Evolutionary conservation across 2,329 filamentous ascomycete species (phyloP), one percentile per base, ranked within the genome.

Genomic region (Alternaria conjuncta): DNA sequence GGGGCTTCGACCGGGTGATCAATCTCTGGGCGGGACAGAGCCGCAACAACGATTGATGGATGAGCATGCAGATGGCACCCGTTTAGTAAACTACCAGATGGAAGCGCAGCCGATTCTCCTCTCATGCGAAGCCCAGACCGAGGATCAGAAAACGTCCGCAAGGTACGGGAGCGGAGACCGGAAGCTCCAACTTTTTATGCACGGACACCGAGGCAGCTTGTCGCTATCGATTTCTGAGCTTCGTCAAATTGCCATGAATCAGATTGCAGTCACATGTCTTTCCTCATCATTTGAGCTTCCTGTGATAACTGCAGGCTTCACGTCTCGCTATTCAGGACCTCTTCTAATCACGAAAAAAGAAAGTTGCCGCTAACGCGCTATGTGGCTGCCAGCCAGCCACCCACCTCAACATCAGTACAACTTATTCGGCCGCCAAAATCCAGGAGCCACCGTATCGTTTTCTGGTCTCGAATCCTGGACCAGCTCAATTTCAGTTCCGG

Each of bases 381-480:
- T 21, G 30, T 32, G 21, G 30, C 18, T 43, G 36, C 46, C 41
- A n/a, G 32, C 32, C 9, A 41, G 8, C 36, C 36, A 41, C 36
- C 36, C 36, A 23, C 45, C 15, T 32, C 41, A 43, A 32, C 10
- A 13, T 82, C 76, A 84, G 70, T 84, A 84, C 62, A 84, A 63
- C 58, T 67, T 81, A 66, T 84, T 78, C 12, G 82, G 82, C 67
- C 78, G 79, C 83, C 83, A 84, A 70, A 84, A 84, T 6, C 78
- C 74, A 10, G 65, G 53, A 11, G 70, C 71, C 53, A 79, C 70
- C 3, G 70, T 62, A 10, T 54, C 57, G 51, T 43, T 65, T 21
- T 61, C 61, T 41, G 26, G 56, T 51, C 47, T 43, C 7, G 47
- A 9, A 18, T 54, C 26, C 9, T 64, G 55, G 12, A 63, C 60